phyloP scores from a whole-genome alignment of 306 rosid genomes.

The Adenanthera pavonina region DNA sequence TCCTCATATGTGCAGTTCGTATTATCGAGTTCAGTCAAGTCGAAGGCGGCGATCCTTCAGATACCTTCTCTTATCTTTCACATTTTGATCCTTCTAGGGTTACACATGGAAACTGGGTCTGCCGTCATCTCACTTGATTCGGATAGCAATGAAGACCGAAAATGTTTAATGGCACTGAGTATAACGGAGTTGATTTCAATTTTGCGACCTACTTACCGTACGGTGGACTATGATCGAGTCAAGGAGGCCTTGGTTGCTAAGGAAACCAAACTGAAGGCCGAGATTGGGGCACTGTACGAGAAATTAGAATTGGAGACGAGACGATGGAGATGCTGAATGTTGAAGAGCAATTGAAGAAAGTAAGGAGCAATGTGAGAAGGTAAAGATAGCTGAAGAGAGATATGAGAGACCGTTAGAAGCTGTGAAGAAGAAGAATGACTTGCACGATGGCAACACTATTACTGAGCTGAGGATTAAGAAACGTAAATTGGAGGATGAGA shows the following conservation, averaged over 20 bases:
- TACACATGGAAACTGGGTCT: neutral
- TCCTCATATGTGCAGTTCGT: too few relatives aligned
- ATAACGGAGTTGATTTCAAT: constrained; percentile 17
- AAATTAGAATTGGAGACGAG: constrained; percentile 12
- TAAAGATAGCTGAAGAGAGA: constrained; percentile 17
- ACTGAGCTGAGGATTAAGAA: constrained; percentile 13
- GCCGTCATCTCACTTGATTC: neutral
- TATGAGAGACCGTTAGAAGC: neutral
- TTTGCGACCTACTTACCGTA: neutral
- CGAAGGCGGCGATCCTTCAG: neutral
- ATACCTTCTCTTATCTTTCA: neutral
- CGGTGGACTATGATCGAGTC: constrained; percentile 17
- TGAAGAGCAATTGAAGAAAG: constrained; percentile 25
- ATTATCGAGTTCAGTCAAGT: neutral
- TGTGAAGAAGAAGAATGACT: neutral
- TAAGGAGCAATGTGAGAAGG: constrained; percentile 16
- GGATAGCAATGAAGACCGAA: neutral
- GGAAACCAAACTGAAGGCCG: neutral
- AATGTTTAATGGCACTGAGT: neutral
- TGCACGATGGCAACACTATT: neutral
- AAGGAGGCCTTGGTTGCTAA: constrained; percentile 33
- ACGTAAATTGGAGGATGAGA: constrained; percentile 24
- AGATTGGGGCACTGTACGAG: neutral
- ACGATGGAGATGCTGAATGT: neutral
- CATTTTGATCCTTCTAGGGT: neutral